Base-by-base conservation (phyloP, 225 moss, liverwort and hornwort species). In the Rhytidiadelphus loreus region DNA sequence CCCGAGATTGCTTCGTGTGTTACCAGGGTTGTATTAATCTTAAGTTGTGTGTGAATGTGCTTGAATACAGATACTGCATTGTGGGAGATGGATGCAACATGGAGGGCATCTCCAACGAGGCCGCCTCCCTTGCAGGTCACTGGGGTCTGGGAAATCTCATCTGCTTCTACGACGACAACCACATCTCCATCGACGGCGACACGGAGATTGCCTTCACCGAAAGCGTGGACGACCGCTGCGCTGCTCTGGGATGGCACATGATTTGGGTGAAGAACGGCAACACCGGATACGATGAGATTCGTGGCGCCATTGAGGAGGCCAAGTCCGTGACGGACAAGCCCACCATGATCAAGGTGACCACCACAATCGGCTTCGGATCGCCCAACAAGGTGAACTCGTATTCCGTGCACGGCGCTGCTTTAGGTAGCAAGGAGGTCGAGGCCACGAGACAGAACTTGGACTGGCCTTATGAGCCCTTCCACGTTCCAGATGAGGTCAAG, bases 321-420 rank as follows among this genome's bases (percentile, higher is more conserved):
- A 96, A 98, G 94, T 94, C 94, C 22, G 95, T 98, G 37, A 98
- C 95, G 13, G 96, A 96, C 90, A 96, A 90, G 89, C 97, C 97
- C 57, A 97, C 95, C 5, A 91, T 98, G 95, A 97, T 97, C 85
- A 97, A 98, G 96, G 95, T 96, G 43, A 97, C 97, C n/a, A 98
- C 96, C 35, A 97, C 95, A 29, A 95, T 98, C 61, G 96, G 98
- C 16, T 96, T 82, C 70, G 96, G 97, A 37, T 97, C 98, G 23
- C 83, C 88, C 30, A 90, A 90, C 75, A 92, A 92, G 83, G 88
- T 86, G 28, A 88, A 90, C 41, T 92, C 93, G 6, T 96, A 98
- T 88, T 89, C 93, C 65, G 95, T 97, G 18, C 97, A 98, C 70
- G 97, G 97, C 32, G 37, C 93, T 13, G 96, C 98, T 15, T 91